Evolutionary conservation across 495 filamentous ascomycete species (phyloP), one percentile per base, ranked within the genome.

Genomic region (Daldinia grandis): DNA sequence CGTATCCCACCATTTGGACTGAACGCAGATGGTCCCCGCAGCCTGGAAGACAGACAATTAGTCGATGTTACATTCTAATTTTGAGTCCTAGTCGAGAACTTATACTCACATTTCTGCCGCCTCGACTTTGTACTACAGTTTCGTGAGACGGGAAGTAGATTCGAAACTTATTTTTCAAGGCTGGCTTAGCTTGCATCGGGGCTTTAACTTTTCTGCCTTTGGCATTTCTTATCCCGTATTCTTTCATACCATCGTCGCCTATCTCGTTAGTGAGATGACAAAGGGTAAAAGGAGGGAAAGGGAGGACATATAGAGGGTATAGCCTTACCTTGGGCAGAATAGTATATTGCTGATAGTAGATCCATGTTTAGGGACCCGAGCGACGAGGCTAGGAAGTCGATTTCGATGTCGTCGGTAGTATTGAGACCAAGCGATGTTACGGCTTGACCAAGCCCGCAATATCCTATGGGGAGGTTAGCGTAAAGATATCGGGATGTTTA

Each of bases 1-100:
- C 0, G 82, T 76, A 7, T 89, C 78, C 81, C 88, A 97, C 88
- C 89, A 94, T 60, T 84, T 85, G 1, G 82, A 72, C 56, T 89
- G 84, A 44, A 95, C 87, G 73, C 91, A 97, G 28, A 98, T 92
- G 0, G 93, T 97, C 2, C 95, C 95, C 2, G 85, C 94, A 17
- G 74, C 76, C 83, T 86, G 61, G 54, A 40, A 15, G 27, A 30
- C n/a, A 15, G 27, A 30, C n/a, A 1, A 15, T 69, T 51, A 69
- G 64, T 53, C 15, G 33, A 30, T 19, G 3, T 3, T 44, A 25
- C 38, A 21, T 12, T 31, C 15, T 25, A 53, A 4, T 35, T 12
- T 35, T 35, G 33, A 35, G 21, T 24, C 17, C 5, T 21, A 14
- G 28, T 25, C 0, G 15, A 51, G 15, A 55, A 17, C 1, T 27